These are phyloP conservation scores for Epichloe uncinata DNA, from an alignment of 2,329 filamentous ascomycete genomes.

Conservation along the genomic window DNA sequence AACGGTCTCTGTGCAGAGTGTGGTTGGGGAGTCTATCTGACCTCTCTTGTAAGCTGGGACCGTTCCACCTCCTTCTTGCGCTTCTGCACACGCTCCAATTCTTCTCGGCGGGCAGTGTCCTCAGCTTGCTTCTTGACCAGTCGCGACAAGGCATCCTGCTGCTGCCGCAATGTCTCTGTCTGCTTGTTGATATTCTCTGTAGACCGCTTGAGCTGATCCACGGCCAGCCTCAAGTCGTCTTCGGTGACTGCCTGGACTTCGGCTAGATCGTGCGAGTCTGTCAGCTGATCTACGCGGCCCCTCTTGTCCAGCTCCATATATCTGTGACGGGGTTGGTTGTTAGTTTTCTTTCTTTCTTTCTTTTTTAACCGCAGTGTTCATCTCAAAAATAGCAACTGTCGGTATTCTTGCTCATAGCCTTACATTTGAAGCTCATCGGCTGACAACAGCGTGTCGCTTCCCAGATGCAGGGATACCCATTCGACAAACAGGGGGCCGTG, in stretches of 20 bases:
- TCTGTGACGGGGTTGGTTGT: slow-evolving; percentile 18
- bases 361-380: too few species aligned
- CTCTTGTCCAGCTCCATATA: slow-evolving; percentile 35
- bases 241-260: slow-evolving; percentile 40
- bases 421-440: slow-evolving; percentile 41
- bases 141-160: slow-evolving; percentile 45
- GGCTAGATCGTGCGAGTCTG: slow-evolving; percentile 30
- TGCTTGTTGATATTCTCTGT: slow-evolving; percentile 53
- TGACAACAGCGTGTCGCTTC: slow-evolving; percentile 37
- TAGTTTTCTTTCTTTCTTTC: background rate
- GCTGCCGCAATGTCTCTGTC: slow-evolving; percentile 44
- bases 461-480: slow-evolving; percentile 37
- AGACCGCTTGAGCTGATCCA: slow-evolving; percentile 49
- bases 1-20: background rate
- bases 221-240: slow-evolving; percentile 45
- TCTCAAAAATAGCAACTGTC: background rate
- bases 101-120: slow-evolving; percentile 14
- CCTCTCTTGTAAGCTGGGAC: slow-evolving; percentile 28
- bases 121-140: slow-evolving; percentile 29
- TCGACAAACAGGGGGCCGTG: slow-evolving; percentile 24
- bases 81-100: slow-evolving; percentile 16
- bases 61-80: slow-evolving; percentile 23
- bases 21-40: slow-evolving; percentile 13
- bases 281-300: slow-evolving; percentile 34
- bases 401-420: background rate